Conservation (phyloP, 2,329 filamentous ascomycete species). For the Aspergillus latus region DNA sequence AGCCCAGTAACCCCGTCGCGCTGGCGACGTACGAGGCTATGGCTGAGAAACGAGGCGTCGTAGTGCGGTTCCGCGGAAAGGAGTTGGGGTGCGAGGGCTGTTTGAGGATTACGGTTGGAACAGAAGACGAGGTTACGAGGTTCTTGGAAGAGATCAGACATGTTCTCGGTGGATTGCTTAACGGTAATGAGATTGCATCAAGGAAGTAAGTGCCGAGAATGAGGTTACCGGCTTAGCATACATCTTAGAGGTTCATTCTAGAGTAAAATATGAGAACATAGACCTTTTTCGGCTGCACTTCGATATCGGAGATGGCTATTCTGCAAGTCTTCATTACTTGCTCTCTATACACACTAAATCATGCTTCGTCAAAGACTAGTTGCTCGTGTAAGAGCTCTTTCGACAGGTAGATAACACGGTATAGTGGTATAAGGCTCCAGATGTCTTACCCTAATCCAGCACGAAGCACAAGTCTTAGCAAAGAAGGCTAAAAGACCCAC, state of each 20-base stretch:
- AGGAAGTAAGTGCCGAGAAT: background rate
- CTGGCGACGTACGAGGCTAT: slow-evolving; percentile 78
- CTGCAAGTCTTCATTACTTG: background rate
- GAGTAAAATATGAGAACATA: background rate
- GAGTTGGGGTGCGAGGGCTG: slow-evolving; percentile 88
- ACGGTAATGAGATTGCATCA: slow-evolving; percentile 35
- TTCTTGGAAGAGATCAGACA: slow-evolving; percentile 68
- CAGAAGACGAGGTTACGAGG: slow-evolving; percentile 76
- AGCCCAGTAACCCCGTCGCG: slow-evolving; percentile 76
- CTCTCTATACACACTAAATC: no score
- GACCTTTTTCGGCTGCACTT: background rate
- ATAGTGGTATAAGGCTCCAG: no score
- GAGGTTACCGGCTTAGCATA: background rate
- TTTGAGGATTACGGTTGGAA: slow-evolving; percentile 87
- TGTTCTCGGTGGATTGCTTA: slow-evolving; percentile 52
- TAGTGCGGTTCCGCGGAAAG: slow-evolving; percentile 90
- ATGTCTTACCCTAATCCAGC: background rate
- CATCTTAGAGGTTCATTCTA: background rate
- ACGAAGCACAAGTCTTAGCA: background rate
- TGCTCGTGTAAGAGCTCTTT: no score
- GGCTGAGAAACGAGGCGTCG: slow-evolving; percentile 82
- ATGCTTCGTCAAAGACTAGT: no score
- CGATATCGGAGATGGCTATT: background rate
- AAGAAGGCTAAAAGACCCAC: slow-evolving; percentile 19
- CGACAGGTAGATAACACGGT: no score